Conservation (phyloP, 768 basidiomycete species). For the Leccinum fibrillosum region DNA sequence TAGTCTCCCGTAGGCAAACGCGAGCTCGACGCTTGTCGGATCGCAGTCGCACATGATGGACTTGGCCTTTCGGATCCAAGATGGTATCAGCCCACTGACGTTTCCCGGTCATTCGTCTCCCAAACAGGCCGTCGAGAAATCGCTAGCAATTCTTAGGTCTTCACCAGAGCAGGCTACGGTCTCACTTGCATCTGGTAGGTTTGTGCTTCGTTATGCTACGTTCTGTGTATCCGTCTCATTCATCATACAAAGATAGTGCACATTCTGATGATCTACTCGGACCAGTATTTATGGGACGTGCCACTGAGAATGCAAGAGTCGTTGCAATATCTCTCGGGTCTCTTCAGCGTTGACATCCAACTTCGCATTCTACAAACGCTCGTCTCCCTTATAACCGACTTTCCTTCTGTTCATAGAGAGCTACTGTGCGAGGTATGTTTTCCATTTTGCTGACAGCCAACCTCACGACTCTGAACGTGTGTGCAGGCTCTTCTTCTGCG, state of each 20-base stretch:
- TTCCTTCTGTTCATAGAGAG: too few species aligned
- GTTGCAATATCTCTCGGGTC: too few species aligned
- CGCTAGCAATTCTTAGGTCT: slow-evolving; percentile 73
- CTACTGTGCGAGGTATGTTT: too few species aligned
- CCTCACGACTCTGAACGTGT: neutral
- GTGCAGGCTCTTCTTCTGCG: slow-evolving; percentile 83
- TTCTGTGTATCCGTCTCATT: neutral
- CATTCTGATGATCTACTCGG: slow-evolving; percentile 78
- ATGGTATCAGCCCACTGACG: neutral
- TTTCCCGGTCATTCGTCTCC: neutral
- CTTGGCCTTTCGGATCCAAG: neutral
- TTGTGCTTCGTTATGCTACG: slow-evolving; percentile 21
- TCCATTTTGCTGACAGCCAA: too few species aligned
- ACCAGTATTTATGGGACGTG: slow-evolving; percentile 92
- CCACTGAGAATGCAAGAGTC: slow-evolving; percentile 90
- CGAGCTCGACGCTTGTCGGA: too few species aligned
- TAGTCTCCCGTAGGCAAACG: too few species aligned
- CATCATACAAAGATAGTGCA: slow-evolving; percentile 58
- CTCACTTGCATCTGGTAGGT: slow-evolving; percentile 65
- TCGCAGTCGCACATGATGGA: too few species aligned
- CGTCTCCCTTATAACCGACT: too few species aligned
- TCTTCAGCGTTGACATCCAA: too few species aligned
- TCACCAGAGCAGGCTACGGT: slow-evolving; percentile 77
- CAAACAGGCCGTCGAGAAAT: slow-evolving; percentile 79
- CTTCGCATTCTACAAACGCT: too few species aligned